Base-by-base conservation (phyloP, 2,329 filamentous ascomycete species). In the Penicillium crustosum region DNA sequence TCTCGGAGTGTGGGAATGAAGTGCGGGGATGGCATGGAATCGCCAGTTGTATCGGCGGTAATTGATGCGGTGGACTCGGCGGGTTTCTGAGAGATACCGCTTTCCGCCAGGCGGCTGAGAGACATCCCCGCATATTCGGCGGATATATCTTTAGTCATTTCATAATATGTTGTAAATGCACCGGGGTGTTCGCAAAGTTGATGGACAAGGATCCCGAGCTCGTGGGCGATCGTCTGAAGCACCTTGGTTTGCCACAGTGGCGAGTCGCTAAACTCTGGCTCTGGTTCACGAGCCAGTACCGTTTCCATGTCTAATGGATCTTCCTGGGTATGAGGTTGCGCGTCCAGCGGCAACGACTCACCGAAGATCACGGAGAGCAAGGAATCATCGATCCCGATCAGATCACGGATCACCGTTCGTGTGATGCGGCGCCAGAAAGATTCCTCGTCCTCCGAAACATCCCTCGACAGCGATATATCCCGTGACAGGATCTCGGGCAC, bases 371-470 rank as follows among this genome's bases (percentile, higher is more conserved):
- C 87, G 0, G 90, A 90, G 9, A 99, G 82, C 21, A 94, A 80
- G 49, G 85, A 84, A 62, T 97, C 91, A 67, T 97, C 93, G 55
- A 99, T 89, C 9, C 93, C 93, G 71, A 97, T 89, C 43, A 99
- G 78, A 70, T 97, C 92, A 52, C 87, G 86, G 66, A 99, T 91
- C 29, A 97, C 89, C 67, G 88, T 91, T 57, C 89, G 86, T 3
- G 93, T 96, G 49, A 97, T 85, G 12, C 89, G 85, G 60, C 87
- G 86, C 86, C 91, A 91, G 64, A 95, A 84, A 1, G 89, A 87
- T 62, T 91, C 87, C 42, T 81, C 79, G 31, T 85, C 81, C 5
- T 79, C 76, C 1, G 75, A 72, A 3, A 74, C 70, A 8, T 78
- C 68, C 15, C 69, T 68, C 6, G 71, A 66, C 6, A 79, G 74